A percentile compares a stretch with the other conserved stretches of the same genome.
Evolutionary conservation across 2,329 filamentous ascomycete species (phyloP).

Genomic region (Colletotrichum viniferum): DNA sequence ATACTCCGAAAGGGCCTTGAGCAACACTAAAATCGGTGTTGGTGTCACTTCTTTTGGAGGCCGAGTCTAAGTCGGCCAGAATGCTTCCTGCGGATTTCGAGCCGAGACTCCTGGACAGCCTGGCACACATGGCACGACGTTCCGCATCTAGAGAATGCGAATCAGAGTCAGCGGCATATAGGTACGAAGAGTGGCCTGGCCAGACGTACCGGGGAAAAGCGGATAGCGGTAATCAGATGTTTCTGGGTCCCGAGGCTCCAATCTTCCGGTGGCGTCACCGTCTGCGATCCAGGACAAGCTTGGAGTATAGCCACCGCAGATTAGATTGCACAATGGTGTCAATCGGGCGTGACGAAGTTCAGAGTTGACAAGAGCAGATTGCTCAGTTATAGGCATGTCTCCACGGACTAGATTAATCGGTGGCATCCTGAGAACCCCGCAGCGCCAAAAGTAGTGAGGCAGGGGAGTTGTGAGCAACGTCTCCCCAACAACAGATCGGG

Average conservation of each 20-base stretch:
- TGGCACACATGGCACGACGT: background rate
- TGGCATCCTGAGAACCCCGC: background rate
- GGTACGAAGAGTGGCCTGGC: background rate
- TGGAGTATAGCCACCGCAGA: slow-evolving; percentile 37
- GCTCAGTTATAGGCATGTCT: background rate
- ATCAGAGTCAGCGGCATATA: background rate
- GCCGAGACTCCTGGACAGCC: background rate
- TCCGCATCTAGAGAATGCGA: background rate
- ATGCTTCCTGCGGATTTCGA: background rate
- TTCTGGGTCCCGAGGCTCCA: background rate
- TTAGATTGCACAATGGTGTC: background rate
- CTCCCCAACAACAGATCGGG: background rate
- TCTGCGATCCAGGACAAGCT: background rate
- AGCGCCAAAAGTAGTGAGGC: background rate
- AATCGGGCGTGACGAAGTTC: background rate
- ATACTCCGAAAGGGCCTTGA: background rate
- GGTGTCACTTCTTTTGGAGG: background rate
- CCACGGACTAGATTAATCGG: background rate
- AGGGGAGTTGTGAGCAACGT: background rate
- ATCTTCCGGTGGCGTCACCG: background rate
- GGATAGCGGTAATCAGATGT: background rate
- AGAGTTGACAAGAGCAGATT: background rate
- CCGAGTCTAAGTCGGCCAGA: background rate
- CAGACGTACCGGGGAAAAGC: background rate
- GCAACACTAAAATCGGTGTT: background rate